Evolutionary conservation across 257 asterid genomes (phyloP).

Genomic region (Striga asiatica): DNA sequence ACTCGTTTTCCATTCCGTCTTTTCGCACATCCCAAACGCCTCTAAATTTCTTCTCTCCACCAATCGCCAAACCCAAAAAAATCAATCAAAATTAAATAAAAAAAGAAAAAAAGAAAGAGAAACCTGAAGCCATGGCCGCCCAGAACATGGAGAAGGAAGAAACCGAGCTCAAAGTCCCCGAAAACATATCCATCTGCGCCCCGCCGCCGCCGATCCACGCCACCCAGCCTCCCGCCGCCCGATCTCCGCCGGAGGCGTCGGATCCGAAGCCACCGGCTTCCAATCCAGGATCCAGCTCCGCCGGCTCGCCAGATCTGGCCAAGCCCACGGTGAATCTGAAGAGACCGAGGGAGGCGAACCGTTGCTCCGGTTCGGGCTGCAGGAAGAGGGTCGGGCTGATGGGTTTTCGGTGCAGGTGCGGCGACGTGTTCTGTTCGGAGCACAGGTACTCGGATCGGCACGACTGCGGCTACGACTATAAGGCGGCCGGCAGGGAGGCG

Average conservation of each 20-base stretch:
- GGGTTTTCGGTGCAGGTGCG: conserved; percentile 73
- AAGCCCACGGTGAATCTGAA: conserved; percentile 18
- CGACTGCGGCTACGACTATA: conserved; percentile 64
- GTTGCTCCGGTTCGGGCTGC: conserved; percentile 64
- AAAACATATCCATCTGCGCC: conserved; percentile 32
- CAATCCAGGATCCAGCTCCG: conserved; percentile 26
- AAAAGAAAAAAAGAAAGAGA: too few species aligned
- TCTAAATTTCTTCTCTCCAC: not conserved
- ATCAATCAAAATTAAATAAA: too few species aligned
- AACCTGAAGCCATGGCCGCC: conserved; percentile 58
- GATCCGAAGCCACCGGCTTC: conserved; percentile 30
- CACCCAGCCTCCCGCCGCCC: conserved; percentile 27
- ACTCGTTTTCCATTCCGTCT: conserved; percentile 6
- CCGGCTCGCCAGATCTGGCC: conserved; percentile 28
- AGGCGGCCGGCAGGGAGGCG: conserved; percentile 71
- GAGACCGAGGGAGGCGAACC: conserved; percentile 46
- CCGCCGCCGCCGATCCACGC: conserved; percentile 27
- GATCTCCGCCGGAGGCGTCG: conserved; percentile 24
- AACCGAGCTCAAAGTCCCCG: conserved; percentile 59
- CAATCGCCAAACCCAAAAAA: too few species aligned
- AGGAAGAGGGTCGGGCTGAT: conserved; percentile 52
- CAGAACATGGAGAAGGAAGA: conserved; percentile 68
- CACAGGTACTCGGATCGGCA: conserved; percentile 79
- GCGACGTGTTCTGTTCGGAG: conserved; percentile 58
- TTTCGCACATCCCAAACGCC: not conserved